phyloP scores from a whole-genome alignment of 495 filamentous ascomycete genomes.

The Hypoxylon subgilvum region DNA sequence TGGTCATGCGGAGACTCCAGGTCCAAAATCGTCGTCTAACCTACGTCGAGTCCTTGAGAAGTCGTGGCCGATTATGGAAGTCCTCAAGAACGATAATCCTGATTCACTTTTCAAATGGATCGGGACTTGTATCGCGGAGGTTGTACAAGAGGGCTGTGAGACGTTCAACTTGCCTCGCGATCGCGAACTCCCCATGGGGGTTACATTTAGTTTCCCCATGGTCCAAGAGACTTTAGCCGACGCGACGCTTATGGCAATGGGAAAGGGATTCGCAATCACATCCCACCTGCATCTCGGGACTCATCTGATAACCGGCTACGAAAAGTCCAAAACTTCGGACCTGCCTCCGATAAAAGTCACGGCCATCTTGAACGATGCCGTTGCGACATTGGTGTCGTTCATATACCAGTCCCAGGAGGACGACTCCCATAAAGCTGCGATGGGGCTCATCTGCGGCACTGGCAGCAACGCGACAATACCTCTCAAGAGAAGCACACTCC shows the following conservation, averaged over 20 bases:
- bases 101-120: conserved; percentile 82
- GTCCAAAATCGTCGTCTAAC: conserved; percentile 43
- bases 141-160: conserved; percentile 60
- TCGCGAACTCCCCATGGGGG: conserved; percentile 70
- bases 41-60: conserved; percentile 69
- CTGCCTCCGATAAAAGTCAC: conserved; percentile 72
- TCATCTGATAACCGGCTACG: conserved; percentile 72
- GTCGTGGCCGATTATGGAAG: conserved; percentile 79
- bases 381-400: conserved; percentile 78
- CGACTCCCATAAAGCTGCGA: conserved; percentile 60
- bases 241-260: conserved; percentile 84
- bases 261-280: conserved; percentile 82
- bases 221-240: conserved; percentile 76
- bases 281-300: conserved; percentile 73
- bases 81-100: conserved; percentile 76
- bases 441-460: conserved; percentile 83
- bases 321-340: conserved; percentile 51
- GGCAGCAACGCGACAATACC: conserved; percentile 84
- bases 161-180: conserved; percentile 37
- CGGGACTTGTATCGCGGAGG: conserved; percentile 73
- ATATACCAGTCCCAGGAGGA: conserved; percentile 64
- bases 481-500: conserved; percentile 67
- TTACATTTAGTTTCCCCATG: conserved; percentile 89
- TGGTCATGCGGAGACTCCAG: background rate
- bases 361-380: conserved; percentile 82